Evolutionary conservation across 371 early-diverging fungal genomes (phyloP), one percentile per base, ranked within the genome.

Genomic region (Haplosporangium sp.): DNA sequence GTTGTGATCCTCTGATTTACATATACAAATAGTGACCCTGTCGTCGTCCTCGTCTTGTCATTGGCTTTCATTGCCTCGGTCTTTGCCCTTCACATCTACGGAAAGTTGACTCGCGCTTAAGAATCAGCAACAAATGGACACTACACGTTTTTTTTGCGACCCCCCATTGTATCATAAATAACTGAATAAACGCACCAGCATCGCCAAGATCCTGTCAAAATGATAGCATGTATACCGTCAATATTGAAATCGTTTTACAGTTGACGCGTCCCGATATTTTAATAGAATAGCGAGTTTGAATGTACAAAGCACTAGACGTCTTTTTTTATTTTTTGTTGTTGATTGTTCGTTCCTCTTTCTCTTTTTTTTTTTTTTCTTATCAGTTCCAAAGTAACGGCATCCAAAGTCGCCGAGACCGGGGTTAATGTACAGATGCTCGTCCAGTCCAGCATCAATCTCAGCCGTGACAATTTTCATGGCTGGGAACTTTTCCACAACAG

Each of bases 361-460:
- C 52, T 20, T 16, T 62, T 40, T 13, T 11, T 55, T n/a, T 29
- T 18, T 54, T 55, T 77, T 71, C 68, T 77, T 77, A 55, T 87
- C 86, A 13, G 89, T 89, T 58, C 87, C 87, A 77, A 89, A 88
- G 74, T 89, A 89, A 67, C 89, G 82, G 70, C 83, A 83, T 54
- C 96, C 96, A 82, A 96, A 97, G 83, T 97, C 96, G 59, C 98
- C 98, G 54, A 96, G 85, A 36, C 98, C 98, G 41, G 98, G 98
- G n/a, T 93, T 81, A 70, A 97, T 95, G 71, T 93, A 96, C 83
- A 93, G 92, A 53, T 89, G 84, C 6, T 84, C 91, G 71, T 97
- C 90, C 40, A 97, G 83, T n/a, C 93, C 89, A 36, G 81, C 86
- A 82, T 97, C 98, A 36, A 97, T 83, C 59, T 91, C 94, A 41